Base-by-base conservation (phyloP, 257 asterid species). In the Rhazya stricta region DNA sequence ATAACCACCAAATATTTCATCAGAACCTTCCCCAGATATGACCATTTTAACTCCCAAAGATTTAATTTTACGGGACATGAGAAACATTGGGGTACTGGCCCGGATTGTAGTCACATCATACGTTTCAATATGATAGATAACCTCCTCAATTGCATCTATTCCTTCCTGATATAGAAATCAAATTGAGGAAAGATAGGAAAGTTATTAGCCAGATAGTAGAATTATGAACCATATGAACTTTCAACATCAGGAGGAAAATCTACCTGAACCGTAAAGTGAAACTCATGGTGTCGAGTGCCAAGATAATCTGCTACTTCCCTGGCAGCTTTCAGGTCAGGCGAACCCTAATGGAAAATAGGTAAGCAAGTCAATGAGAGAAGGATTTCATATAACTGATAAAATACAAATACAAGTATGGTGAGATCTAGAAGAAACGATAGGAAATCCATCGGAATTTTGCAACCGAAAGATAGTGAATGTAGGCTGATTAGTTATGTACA, bases 71-170 rank as follows among this genome's bases (percentile, higher is more conserved):
- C 99, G 88, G 32, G 98, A 93, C 92, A 93, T 93, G 42, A 93
- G 97, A 87, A 91, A 93, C 98, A 93, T 93, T 36, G 98, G 99
- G 6, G 98, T 95, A 73, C 98, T 95, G 89, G 99, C 99, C 81
- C 99, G 82, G 81, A 95, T 82, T 50, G 97, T 95, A 32, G 99
- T 95, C 87, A 95, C 99, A 45, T 95, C 99, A 81, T 95, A 95
- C 58, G 99, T 95, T 87, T 95, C 99, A 77, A 78, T 73, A 58
- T 95, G 99, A 85, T 95, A 91, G 73, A 95, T 92, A 76, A 95
- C 99, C 88, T 95, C 97, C 79, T 88, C 99, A 72, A 95, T 71
- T 56, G 99, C 99, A 86, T 95, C 99, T 54, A 95, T 81, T 75
- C 99, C 99, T 88, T 95, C 99, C 99, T 95, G 85, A 79, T 81